A percentile compares a stretch with the other conserved stretches of the same genome.
Conservation (phyloP, 441 rosid species). For the Cnidoscolus chayamansa region DNA sequence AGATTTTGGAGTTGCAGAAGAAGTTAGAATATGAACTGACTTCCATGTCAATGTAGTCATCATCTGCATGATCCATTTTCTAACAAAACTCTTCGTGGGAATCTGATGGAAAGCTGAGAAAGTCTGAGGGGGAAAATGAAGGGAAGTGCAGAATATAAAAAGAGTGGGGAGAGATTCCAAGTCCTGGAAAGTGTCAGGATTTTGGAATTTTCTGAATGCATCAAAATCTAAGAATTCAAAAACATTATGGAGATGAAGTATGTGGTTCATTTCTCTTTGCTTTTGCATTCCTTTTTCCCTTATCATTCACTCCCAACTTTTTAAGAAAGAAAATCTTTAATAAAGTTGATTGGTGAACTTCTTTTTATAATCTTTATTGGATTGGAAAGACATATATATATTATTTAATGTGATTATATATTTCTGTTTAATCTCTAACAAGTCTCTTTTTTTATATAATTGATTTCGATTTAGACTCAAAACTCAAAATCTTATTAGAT, state of each 20-base stretch:
- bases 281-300: too few relatives aligned
- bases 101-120: slow-evolving; percentile 7
- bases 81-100: too few relatives aligned
- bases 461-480: too few relatives aligned
- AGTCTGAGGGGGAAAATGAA: slow-evolving; percentile 19
- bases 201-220: slow-evolving; percentile 18
- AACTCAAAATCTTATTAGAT: too few relatives aligned
- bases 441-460: too few relatives aligned
- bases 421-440: too few relatives aligned
- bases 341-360: neutral
- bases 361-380: neutral
- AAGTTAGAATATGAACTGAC: slow-evolving; percentile 50
- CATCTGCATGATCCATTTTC: slow-evolving; percentile 37
- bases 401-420: too few relatives aligned
- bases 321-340: neutral
- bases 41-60: slow-evolving; percentile 81
- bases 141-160: slow-evolving; percentile 29
- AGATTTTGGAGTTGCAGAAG: slow-evolving; percentile 35
- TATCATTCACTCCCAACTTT: too few relatives aligned
- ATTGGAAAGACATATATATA: too few relatives aligned
- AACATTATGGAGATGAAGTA: too few relatives aligned
- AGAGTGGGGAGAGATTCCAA: slow-evolving; percentile 17
- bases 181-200: slow-evolving; percentile 18
- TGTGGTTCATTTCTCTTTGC: slow-evolving; percentile 22
- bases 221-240: too few relatives aligned